Percentiles rank a stretch among this genome's conserved stretches.
phyloP scores from a whole-genome alignment of 148 eudicot genomes.

The Vaccinium corymbosum region DNA sequence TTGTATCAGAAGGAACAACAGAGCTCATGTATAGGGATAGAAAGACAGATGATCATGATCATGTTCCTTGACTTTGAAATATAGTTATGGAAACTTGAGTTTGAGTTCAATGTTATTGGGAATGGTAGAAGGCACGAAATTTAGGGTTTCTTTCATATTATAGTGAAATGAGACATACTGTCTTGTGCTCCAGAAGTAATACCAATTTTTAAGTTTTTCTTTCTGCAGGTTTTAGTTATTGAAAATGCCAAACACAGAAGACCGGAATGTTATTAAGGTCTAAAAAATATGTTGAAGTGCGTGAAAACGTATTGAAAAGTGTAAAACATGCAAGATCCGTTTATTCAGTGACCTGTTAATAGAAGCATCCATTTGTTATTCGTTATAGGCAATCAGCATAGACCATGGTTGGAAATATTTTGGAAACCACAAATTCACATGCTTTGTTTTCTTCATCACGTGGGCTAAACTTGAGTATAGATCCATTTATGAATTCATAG shows the following conservation, averaged over 20 bases:
- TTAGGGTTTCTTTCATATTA: constrained; percentile 8
- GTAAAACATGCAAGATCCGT: too few species aligned
- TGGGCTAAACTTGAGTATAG: background rate
- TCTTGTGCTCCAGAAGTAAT: constrained; percentile 5
- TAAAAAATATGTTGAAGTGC: too few species aligned
- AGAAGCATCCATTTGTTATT: background rate
- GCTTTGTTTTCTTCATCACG: background rate
- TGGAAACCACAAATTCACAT: background rate
- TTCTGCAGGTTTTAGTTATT: background rate
- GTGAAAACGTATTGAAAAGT: too few species aligned
- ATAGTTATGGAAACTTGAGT: background rate
- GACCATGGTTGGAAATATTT: background rate
- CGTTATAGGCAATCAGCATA: background rate
- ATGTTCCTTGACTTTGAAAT: background rate
- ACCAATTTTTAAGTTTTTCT: background rate
- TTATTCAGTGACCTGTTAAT: too few species aligned
- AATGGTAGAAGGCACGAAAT: constrained; percentile 15
- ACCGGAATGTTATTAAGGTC: too few species aligned
- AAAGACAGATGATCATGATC: background rate
- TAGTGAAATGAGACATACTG: background rate
- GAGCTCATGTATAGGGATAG: background rate
- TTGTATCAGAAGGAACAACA: background rate
- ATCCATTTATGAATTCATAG: too few species aligned
- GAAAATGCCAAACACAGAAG: too few species aligned
- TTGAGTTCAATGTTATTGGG: constrained; percentile 6